Evolutionary conservation across 2,329 filamentous ascomycete genomes (phyloP).

Genomic region (Emergomyces pasteurianus): DNA sequence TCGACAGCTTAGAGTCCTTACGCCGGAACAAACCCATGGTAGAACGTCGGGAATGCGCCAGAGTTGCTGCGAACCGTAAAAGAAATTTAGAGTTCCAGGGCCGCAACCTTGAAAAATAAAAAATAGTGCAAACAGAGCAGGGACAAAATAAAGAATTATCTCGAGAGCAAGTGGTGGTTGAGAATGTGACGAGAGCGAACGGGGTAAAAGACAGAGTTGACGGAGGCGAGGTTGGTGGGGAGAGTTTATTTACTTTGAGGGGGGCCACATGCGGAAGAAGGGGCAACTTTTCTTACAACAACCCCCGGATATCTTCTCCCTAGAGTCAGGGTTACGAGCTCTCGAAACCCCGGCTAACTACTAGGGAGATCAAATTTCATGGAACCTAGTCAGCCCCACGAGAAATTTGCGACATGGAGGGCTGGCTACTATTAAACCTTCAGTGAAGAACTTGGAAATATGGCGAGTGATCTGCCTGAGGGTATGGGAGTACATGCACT

Average conservation of each 20-base stretch:
- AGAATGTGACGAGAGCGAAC: slow-evolving; percentile 2
- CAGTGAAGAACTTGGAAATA: neutral
- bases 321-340: neutral
- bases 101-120: neutral
- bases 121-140: too few species aligned
- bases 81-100: neutral
- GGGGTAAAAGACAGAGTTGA: neutral
- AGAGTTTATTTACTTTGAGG: slow-evolving; percentile 6
- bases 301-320: neutral
- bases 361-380: neutral
- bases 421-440: neutral
- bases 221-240: neutral
- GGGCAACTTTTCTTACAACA: neutral
- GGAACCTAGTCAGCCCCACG: neutral
- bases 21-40: slow-evolving; percentile 38
- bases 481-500: neutral
- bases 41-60: slow-evolving; percentile 20
- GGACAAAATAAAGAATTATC: neutral
- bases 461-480: neutral
- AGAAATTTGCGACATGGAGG: neutral
- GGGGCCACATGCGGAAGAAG: slow-evolving; percentile 1
- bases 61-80: neutral
- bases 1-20: slow-evolving; percentile 32
- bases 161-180: slow-evolving; percentile 5
- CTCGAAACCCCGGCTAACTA: neutral